Conservation (phyloP, 2,329 filamentous ascomycete genomes). For the Fusarium neocosmosporiellum region DNA sequence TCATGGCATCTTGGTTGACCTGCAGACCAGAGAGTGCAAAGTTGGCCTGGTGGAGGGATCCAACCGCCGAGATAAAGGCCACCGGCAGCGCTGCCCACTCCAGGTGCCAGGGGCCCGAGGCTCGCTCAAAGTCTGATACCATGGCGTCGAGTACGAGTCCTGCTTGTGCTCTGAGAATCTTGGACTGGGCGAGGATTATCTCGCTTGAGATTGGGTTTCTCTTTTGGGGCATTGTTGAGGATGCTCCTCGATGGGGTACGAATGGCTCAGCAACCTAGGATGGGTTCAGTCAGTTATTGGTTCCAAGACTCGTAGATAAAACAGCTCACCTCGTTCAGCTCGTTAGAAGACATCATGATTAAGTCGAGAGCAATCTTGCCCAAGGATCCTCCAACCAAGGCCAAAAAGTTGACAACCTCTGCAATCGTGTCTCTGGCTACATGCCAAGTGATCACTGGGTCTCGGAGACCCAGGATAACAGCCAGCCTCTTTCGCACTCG, state of each 20-base stretch:
- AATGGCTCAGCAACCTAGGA: constrained; percentile 62
- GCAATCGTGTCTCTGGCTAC: constrained; percentile 65
- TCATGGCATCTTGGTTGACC: constrained; percentile 62
- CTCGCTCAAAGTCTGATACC: constrained; percentile 68
- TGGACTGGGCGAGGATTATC: constrained; percentile 65
- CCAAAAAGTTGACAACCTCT: constrained; percentile 65
- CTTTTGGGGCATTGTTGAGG: constrained; percentile 69
- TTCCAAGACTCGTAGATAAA: constrained; percentile 60
- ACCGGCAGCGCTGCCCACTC: constrained; percentile 68
- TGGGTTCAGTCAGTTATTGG: constrained; percentile 63
- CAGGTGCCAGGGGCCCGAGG: constrained; percentile 68
- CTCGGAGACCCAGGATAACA: constrained; percentile 56
- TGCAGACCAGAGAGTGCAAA: constrained; percentile 64
- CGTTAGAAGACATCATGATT: constrained; percentile 69
- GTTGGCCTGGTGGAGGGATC: constrained; percentile 63
- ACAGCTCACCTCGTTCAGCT: constrained; percentile 57
- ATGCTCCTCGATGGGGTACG: constrained; percentile 64
- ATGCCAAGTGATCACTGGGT: constrained; percentile 68
- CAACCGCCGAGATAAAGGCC: constrained; percentile 64
- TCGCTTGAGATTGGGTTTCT: constrained; percentile 69
- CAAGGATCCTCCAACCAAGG: constrained; percentile 63
- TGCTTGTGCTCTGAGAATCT: constrained; percentile 64
- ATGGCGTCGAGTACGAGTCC: constrained; percentile 65
- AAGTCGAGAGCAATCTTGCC: constrained; percentile 68
- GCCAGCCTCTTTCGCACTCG: constrained; percentile 62